A percentile compares a stretch with the other conserved stretches of the same genome.
Evolutionary conservation across 179 eudicot species (phyloP).

Genomic region (Beta lomatogona): DNA sequence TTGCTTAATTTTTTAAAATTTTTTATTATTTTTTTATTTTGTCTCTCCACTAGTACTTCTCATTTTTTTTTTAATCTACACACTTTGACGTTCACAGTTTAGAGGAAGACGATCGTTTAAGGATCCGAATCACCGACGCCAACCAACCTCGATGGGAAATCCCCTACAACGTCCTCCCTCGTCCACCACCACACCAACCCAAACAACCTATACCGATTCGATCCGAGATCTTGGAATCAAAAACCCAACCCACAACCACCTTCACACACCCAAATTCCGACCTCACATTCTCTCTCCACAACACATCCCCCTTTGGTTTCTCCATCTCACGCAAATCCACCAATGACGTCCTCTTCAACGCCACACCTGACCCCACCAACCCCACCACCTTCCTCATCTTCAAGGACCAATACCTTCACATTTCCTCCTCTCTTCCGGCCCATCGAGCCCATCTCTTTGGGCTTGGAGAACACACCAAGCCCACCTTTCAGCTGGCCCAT

Average conservation of each 20-base stretch:
- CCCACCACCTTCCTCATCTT: conserved; percentile 46
- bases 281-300: conserved; percentile 53
- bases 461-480: conserved; percentile 80
- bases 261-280: conserved; percentile 34
- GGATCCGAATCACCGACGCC: conserved; percentile 65
- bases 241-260: conserved; percentile 7
- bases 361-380: conserved; percentile 26
- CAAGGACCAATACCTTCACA: conserved; percentile 70
- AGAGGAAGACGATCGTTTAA: conserved; percentile 54
- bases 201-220: no score
- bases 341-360: conserved; percentile 54
- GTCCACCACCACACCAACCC: conserved; percentile 35
- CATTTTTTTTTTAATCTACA: no score
- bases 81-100: conserved; percentile 38
- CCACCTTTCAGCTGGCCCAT: conserved; percentile 48
- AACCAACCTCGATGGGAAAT: conserved; percentile 65
- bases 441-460: conserved; percentile 64
- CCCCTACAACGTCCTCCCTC: conserved; percentile 50
- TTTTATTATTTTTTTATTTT: no score
- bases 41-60: no score
- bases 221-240: no score
- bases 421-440: conserved; percentile 62
- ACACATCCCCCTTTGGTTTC: conserved; percentile 67
- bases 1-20: no score
- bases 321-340: conserved; percentile 57